phyloP scores from a whole-genome alignment of 75 land plant species.

The Cunninghamia lanceolata region DNA sequence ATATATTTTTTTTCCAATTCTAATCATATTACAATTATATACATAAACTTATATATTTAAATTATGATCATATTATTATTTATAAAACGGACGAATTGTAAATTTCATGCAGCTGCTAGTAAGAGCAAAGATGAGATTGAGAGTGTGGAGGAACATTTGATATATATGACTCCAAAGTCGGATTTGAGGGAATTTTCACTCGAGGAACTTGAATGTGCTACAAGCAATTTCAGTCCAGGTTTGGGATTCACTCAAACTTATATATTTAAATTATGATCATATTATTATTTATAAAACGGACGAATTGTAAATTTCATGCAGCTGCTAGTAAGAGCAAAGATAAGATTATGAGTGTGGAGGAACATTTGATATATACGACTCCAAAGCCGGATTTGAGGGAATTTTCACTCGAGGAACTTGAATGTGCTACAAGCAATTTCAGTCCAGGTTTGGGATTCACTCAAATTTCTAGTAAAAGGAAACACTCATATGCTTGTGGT shows the following conservation, averaged over 20 bases:
- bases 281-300: too few relatives aligned
- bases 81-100: too few relatives aligned
- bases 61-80: too few relatives aligned
- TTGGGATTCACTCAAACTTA: neutral
- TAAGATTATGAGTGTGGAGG: neutral
- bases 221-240: constrained; percentile 47
- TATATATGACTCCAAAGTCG: constrained; percentile 7
- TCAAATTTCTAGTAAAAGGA: neutral
- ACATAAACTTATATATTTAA: neutral
- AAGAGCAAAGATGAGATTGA: neutral
- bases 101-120: too few relatives aligned
- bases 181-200: constrained; percentile 45
- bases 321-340: neutral
- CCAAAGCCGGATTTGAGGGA: constrained; percentile 37
- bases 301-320: too few relatives aligned
- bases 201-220: constrained; percentile 48
- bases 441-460: constrained; percentile 30
- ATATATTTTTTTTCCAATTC: too few relatives aligned
- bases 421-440: constrained; percentile 43
- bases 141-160: neutral
- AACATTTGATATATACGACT: neutral
- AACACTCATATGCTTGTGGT: neutral
- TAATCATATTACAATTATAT: too few relatives aligned
- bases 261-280: too few relatives aligned
- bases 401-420: constrained; percentile 48